Conservation (phyloP, 345 rosid genomes). For the Mercurialis annua region DNA sequence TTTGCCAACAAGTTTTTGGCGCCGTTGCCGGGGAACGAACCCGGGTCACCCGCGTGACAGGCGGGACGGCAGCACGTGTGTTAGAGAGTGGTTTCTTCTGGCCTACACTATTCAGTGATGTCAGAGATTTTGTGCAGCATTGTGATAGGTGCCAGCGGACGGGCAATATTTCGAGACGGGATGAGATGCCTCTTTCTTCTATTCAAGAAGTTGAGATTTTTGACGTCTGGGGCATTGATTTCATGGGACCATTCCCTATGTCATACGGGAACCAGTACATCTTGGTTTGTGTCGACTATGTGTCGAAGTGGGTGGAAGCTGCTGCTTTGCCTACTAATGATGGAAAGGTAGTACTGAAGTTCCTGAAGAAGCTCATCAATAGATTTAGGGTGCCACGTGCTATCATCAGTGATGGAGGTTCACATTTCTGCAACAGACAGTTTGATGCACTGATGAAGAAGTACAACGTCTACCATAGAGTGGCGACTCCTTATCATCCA, state of each 20-base stretch:
- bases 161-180: neutral
- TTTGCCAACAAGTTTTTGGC: too few relatives aligned
- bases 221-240: neutral
- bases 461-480: neutral
- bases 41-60: conserved; percentile 96
- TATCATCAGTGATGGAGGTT: neutral
- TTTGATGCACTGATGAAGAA: neutral
- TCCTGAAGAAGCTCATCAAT: neutral
- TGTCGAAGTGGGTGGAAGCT: neutral
- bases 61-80: conserved; percentile 40
- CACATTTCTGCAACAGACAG: neutral
- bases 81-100: too few relatives aligned
- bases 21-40: conserved; percentile 97
- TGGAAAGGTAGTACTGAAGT: neutral
- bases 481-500: neutral
- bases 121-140: neutral
- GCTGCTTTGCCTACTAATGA: neutral
- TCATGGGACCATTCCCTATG: neutral
- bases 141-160: neutral
- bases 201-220: neutral
- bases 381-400: neutral
- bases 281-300: neutral
- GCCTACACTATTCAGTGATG: neutral
- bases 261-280: neutral
- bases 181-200: neutral